Base-by-base conservation (phyloP, 2,329 filamentous ascomycete genomes). In the Diaporthe vexans region DNA sequence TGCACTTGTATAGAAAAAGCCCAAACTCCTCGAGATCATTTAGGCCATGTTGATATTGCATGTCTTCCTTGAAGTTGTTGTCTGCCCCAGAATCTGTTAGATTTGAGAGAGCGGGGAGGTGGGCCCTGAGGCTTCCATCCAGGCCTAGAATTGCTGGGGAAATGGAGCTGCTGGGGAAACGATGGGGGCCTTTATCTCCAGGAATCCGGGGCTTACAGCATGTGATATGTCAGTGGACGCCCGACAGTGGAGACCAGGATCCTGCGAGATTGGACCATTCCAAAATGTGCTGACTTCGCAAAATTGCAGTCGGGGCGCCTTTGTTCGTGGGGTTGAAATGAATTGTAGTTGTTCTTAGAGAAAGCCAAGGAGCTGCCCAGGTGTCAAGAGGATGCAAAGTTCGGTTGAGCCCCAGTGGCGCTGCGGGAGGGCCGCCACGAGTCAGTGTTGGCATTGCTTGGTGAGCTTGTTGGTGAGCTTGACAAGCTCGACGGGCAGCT, bases 371-470 rank as follows among this genome's bases (percentile, higher is more conserved):
- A n/a, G 26, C 59, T 4, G 59, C 59, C 59, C 35, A 61, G 59
- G 40, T 13, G 26, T 35, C 40, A 51, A 67, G n/a, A 37, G 61
- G 43, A 67, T 17, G 19, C 43, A 33, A 17, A n/a, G 26, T 35
- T 65, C 46, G 61, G 61, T 52, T 67, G 43, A 67, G 61, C 61
- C 61, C 48, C 61, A 67, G 58, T 13, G 61, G 61, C 46, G 61
- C 43, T 43, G 43, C 61, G 61, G 61, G 61, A 67, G 26, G 19
- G 24, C 29, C 58, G n/a, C 26, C 43, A 43, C 46, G 61, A 67
- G 61, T 67, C 61, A 67, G 46, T 67, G 43, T 46, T 67, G 61
- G 61, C 61, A 67, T 52, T 67, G 61, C 61, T 67, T 67, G 61
- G 61, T 67, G 61, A 67, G 61, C 61, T 65, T 51, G 61, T 65